Base-by-base conservation (phyloP, 768 basidiomycete genomes). In the Suillus placidus region DNA sequence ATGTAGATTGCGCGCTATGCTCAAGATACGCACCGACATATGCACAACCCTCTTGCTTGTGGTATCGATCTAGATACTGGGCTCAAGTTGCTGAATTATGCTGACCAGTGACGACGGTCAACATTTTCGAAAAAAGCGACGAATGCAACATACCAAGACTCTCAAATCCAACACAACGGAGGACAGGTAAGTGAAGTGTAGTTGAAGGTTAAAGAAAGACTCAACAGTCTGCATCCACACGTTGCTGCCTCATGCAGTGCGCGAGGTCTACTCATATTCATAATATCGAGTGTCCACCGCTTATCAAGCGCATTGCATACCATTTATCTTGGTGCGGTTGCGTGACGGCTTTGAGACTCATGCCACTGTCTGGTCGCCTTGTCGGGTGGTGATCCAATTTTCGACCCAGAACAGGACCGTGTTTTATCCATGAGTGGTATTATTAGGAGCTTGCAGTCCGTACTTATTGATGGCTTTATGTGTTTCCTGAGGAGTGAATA, bases 241-340 rank as follows among this genome's bases (percentile, higher is more conserved):
- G 58, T 42, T 37, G 40, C 3, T 42, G 40, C 58, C 58, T 60
- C 58, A 30, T 60, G 58, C 58, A 60, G 58, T 20, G 30, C 26
- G 30, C 4, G 23, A 57, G 35, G 56, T 23, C 20, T 35, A n/a
- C n/a, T n/a, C 35, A 23, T 37, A 35, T 23, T 37, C 56, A 38
- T n/a, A 23, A 37, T 6, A 23, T 23, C n/a, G n/a, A 37, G n/a
- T 23, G 13, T n/a, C 54, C 20, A 35, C 35, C 18, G 20, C 18
- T 30, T 32, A 54, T 20, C 9, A 32, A 10, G 52, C 18, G 20
- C 20, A 20, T 35, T 12, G 20, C 12, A 55, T n/a, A n/a, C 34
- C 34, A 55, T 55, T 55, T 20, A 35, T 34, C 12, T 37, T 20
- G 54, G 20, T n/a, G 20, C 7, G 7, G 30, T 6, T 32, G 56